Evolutionary conservation across 805 yeast genomes (phyloP), one percentile per base, ranked within the genome.

Genomic region (Candida germanica): DNA sequence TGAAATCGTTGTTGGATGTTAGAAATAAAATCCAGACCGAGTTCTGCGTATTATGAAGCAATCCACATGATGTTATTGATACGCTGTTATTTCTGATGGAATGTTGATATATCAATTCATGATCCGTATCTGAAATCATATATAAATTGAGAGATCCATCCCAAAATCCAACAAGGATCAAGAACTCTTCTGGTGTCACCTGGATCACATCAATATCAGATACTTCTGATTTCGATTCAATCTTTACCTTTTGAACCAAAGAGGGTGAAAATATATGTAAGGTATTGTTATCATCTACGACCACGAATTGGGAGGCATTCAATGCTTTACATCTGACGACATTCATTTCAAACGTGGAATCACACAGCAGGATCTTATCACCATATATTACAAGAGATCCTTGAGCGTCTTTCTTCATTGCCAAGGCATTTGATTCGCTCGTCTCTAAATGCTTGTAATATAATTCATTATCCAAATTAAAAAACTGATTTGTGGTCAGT

Each of bases 151-250:
- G 42, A 10, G 31, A 26, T 5, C 51, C 53, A 38, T 48, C 38
- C 51, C 52, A 47, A 33, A 39, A 48, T 6, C 43, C 17, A 2
- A 47, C 28, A 15, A 50, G 33, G 9, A 44, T 9, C 6, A 44
- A 20, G 21, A 22, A 42, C 19, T 27, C 28, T 19, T 29, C 30
- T n/a, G 35, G 16, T 14, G 12, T 25, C 3, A 38, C 20, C 5
- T 36, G 33, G 3, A 43, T 18, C 9, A 46, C n/a, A 21, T 46
- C 48, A 22, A 39, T 31, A 19, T 35, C 43, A n/a, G 46, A 38
- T 1, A 43, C 38, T 30, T 45, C 46, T 3, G n/a, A 6, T 3
- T 19, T 15, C 3, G 21, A 13, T n/a, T 23, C 24, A 2, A 36
- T 8, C 10, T 29, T 29, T 2, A 44, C 27, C 6, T 12, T 31